These are phyloP conservation scores for Tephrocybe sp. DNA, from an alignment of 768 basidiomycete species.

Conservation along the genomic window DNA sequence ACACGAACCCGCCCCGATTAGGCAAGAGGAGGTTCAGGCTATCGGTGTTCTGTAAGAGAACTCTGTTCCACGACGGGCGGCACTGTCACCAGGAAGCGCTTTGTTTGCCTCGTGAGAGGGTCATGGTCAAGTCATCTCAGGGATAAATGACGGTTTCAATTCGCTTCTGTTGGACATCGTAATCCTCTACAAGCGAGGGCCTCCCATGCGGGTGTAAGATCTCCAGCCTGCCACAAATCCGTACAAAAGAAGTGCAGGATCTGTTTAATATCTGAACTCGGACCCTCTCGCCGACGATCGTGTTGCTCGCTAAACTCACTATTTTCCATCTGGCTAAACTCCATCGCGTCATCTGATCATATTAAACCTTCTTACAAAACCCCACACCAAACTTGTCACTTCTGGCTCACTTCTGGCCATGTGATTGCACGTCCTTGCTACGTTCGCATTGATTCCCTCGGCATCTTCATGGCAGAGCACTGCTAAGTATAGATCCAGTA, in stretches of 20 bases:
- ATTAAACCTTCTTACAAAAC: conserved; percentile 8
- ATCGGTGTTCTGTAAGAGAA: conserved; percentile 14
- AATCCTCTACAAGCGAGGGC: conserved; percentile 1
- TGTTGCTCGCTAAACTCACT: background rate
- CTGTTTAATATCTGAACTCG: background rate
- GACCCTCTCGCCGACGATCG: conserved; percentile 11
- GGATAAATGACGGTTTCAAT: conserved; percentile 2
- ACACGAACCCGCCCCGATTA: conserved; percentile 13
- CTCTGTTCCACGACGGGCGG: conserved; percentile 6
- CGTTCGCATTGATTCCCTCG: conserved; percentile 13
- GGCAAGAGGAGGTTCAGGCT: conserved; percentile 15
- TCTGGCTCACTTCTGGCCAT: conserved; percentile 11
- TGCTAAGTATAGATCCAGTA: conserved; percentile 1
- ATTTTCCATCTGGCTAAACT: conserved; percentile 4
- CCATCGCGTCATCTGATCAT: conserved; percentile 15
- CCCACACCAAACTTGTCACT: conserved; percentile 10
- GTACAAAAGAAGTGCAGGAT: conserved; percentile 3
- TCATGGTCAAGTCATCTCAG: background rate
- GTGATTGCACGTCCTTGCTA: conserved; percentile 6
- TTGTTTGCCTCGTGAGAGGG: conserved; percentile 18
- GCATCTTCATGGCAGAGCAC: conserved; percentile 11
- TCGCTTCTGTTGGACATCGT: conserved; percentile 1
- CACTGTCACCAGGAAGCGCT: conserved; percentile 13
- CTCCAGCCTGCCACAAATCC: conserved; percentile 11
- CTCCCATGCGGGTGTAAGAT: background rate